Base-by-base conservation (phyloP, 2,329 filamentous ascomycete species). In the Microascus cirrosus region DNA sequence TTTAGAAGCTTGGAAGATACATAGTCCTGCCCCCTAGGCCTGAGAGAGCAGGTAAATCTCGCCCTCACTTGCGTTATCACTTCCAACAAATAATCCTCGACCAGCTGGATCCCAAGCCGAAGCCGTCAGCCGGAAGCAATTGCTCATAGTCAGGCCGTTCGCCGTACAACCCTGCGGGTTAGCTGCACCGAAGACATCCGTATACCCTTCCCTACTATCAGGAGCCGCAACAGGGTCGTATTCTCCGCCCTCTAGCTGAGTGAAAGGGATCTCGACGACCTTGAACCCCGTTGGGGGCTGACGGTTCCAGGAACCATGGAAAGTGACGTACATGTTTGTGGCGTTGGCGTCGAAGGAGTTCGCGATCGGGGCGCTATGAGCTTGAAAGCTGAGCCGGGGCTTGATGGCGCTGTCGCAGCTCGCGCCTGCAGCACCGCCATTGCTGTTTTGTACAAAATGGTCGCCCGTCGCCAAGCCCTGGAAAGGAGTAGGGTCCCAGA, bases 361-460 rank as follows among this genome's bases (percentile, higher is more conserved):
- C 61, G 83, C 81, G 39, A 85, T 71, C 3, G 83, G 83, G 2
- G 83, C 82, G 69, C 75, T 81, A 62, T 86, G 83, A 1, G 82
- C 78, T 56, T 74, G 70, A 65, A 86, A 82, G 0, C 75, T 73
- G 10, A 85, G 69, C 0, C 80, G 58, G 68, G 84, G 74, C 2
- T 64, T 53, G 8, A 65, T 60, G n/a, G 69, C 64, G 59, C 65
- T 62, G 67, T 70, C 71, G 22, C 61, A 65, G 10, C n/a, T n/a
- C n/a, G n/a, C n/a, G n/a, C n/a, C n/a, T n/a, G n/a, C n/a, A n/a
- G 67, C 67, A 62, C 73, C 72, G 42, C 62, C 69, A 62, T 67
- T 71, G 32, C 70, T 69, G 1, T 64, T 60, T 10, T 69, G 59
- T 6, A 73, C 68, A 61, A 75, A 74, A 60, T 73, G 73, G 45